phyloP scores from a whole-genome alignment of 73 alveolate genomes.

The Uronychia setigera region DNA sequence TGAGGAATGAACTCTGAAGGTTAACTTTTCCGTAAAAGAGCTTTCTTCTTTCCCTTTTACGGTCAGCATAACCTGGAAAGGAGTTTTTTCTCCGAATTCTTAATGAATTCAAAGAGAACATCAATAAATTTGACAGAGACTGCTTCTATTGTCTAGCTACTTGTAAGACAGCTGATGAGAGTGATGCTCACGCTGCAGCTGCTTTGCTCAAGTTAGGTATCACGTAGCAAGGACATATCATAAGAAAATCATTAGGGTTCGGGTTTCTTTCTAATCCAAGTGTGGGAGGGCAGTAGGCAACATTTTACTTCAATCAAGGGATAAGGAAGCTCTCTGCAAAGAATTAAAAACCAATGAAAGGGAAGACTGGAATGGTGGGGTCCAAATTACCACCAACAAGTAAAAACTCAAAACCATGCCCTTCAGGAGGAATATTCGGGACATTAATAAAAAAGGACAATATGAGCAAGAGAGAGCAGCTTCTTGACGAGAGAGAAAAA shows the following conservation, averaged over 20 bases:
- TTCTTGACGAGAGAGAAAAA: constrained; percentile 49
- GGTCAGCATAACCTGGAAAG: not conserved
- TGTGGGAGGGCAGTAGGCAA: no score
- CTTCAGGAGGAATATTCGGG: no score
- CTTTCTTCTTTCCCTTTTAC: not conserved
- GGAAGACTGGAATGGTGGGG: no score
- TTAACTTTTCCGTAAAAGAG: not conserved
- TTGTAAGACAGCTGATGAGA: not conserved
- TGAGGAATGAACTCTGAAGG: not conserved
- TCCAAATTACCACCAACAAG: no score
- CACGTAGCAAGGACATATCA: not conserved
- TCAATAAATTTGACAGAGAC: not conserved
- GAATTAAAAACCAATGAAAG: no score
- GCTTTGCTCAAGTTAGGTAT: not conserved
- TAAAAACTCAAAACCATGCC: no score
- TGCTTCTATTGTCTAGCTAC: not conserved
- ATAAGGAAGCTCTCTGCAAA: not conserved
- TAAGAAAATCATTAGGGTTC: not conserved
- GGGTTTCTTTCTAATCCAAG: no score
- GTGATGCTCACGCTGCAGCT: not conserved
- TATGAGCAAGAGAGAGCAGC: constrained; percentile 10
- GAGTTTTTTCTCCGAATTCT: not conserved
- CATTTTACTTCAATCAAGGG: not conserved
- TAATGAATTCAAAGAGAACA: not conserved
- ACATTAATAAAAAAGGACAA: not conserved